phyloP scores from a whole-genome alignment of 306 rosid species.

The Phaseolus lunatus region DNA sequence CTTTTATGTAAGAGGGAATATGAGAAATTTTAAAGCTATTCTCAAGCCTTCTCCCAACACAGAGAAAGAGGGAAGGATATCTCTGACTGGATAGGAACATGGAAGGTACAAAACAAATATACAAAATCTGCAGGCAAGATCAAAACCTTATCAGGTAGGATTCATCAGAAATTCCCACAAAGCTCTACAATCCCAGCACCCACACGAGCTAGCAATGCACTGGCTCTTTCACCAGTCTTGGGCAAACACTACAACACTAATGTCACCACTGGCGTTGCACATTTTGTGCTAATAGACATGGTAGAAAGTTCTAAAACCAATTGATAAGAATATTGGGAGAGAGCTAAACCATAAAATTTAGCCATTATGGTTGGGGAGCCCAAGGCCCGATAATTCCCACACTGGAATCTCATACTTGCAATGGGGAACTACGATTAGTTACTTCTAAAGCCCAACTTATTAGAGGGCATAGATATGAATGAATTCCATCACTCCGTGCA shows the following conservation, averaged over 20 bases:
- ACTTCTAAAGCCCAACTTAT: constrained; percentile 15
- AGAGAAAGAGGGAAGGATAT: neutral
- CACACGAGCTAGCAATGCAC: neutral
- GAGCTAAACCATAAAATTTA: neutral
- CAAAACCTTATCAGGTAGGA: constrained; percentile 27
- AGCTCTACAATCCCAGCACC: neutral
- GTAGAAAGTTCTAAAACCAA: neutral
- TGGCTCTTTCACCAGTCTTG: neutral
- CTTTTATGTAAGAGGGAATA: constrained; percentile 19
- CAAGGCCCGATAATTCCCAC: neutral
- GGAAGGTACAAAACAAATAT: neutral
- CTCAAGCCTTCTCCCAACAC: constrained; percentile 29
- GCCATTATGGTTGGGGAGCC: neutral
- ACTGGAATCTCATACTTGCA: neutral
- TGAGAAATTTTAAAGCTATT: neutral
- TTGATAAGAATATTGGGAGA: neutral
- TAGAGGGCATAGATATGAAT: constrained; percentile 7
- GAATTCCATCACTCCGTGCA: neutral
- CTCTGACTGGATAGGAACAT: neutral
- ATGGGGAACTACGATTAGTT: neutral
- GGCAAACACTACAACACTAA: too few relatives aligned
- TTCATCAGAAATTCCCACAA: neutral
- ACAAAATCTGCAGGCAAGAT: neutral
- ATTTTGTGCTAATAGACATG: neutral
- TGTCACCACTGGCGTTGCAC: neutral